These are phyloP conservation scores for Hanseniaspora lindneri DNA, from an alignment of 805 yeast genomes.

Conservation along the genomic window DNA sequence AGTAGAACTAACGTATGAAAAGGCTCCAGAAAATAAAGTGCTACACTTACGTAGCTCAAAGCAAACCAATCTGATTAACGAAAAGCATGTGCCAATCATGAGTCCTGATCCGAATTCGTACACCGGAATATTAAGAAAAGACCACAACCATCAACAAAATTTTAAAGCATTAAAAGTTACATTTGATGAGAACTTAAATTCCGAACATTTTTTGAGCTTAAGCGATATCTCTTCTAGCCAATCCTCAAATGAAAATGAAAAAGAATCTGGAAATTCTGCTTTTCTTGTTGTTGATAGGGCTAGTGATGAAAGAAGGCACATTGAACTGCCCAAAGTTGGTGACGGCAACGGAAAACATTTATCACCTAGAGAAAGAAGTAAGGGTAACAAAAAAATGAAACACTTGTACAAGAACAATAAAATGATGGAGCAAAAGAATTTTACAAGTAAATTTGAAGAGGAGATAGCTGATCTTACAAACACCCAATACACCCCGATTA, in stretches of 20 bases:
- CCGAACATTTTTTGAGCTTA: slow-evolving; percentile 3
- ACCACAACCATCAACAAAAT: background rate
- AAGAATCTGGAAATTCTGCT: too few species aligned
- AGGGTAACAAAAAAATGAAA: too few species aligned
- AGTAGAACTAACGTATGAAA: too few species aligned
- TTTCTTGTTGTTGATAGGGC: too few species aligned
- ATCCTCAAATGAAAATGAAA: background rate
- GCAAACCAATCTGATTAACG: background rate
- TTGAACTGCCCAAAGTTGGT: too few species aligned
- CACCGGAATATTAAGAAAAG: slow-evolving; percentile 6
- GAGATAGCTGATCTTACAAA: too few species aligned
- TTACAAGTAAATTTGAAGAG: background rate
- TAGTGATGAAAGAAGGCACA: background rate
- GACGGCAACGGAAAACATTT: too few species aligned
- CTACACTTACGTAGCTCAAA: background rate
- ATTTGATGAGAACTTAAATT: slow-evolving; percentile 11
- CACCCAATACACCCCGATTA: slow-evolving; percentile 6
- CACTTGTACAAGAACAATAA: too few species aligned
- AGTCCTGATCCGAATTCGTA: slow-evolving; percentile 1
- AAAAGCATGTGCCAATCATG: background rate
- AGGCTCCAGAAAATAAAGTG: background rate
- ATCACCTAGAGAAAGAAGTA: too few species aligned
- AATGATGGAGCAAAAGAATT: background rate
- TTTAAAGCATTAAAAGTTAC: background rate
- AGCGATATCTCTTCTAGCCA: slow-evolving; percentile 5